phyloP scores from a whole-genome alignment of 495 filamentous ascomycete genomes.

The Copromyces sp. region DNA sequence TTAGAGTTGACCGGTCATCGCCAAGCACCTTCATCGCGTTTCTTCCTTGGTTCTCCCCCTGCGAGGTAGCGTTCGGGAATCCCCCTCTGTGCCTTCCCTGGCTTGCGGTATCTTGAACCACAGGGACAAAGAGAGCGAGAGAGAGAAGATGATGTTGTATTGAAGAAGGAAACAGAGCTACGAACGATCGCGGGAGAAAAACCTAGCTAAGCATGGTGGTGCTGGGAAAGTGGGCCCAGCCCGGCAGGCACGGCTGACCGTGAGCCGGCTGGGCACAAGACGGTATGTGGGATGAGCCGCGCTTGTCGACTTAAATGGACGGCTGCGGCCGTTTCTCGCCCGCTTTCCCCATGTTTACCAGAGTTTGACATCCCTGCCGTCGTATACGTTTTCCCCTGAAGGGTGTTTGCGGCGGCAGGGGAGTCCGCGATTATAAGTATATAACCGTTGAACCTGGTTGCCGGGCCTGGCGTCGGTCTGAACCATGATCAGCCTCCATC shows the following conservation, averaged over 20 bases:
- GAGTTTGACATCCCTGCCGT: not conserved
- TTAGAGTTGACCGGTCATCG: not conserved
- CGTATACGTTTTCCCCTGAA: not conserved
- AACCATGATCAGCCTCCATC: not conserved
- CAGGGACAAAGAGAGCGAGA: too few species aligned
- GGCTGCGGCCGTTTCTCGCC: not conserved
- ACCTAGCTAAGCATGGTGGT: too few species aligned
- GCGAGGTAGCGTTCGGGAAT: not conserved
- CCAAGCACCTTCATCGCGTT: not conserved
- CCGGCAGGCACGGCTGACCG: too few species aligned
- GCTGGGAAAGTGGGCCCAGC: too few species aligned
- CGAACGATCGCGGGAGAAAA: too few species aligned
- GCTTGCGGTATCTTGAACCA: too few species aligned
- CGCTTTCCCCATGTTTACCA: not conserved
- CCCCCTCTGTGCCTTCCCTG: not conserved
- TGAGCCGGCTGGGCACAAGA: too few species aligned
- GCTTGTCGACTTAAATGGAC: not conserved
- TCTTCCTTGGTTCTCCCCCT: not conserved
- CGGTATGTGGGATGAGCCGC: not conserved
- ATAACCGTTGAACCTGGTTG: not conserved
- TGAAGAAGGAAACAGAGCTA: too few species aligned
- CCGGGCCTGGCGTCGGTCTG: not conserved
- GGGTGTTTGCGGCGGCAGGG: not conserved
- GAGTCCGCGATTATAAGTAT: not conserved
- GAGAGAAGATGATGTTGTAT: too few species aligned